Conservation (phyloP, 345 rosid species). For the Rhodamnia argentea region DNA sequence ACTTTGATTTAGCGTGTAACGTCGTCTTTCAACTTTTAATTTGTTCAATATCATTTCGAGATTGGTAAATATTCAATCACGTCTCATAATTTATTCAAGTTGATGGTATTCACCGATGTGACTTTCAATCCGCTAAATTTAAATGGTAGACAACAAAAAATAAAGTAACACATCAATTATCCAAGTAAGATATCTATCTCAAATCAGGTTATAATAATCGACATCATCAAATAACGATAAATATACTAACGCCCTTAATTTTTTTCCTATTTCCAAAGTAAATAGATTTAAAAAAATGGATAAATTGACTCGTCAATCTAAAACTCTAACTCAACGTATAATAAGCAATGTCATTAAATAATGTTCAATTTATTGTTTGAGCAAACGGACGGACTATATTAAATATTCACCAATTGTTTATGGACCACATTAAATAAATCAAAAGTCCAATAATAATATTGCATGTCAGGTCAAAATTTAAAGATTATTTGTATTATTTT, state of each 20-base stretch:
- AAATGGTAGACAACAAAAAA: neutral
- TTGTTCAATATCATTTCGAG: no score
- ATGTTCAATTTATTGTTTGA: neutral
- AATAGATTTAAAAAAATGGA: neutral
- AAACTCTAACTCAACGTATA: neutral
- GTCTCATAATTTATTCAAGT: no score
- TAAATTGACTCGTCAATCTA: neutral
- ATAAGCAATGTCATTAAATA: neutral
- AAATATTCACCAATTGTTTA: neutral
- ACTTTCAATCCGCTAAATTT: neutral
- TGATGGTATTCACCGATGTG: neutral
- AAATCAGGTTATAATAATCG: neutral
- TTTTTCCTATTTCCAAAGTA: neutral
- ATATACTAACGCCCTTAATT: neutral
- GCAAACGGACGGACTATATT: neutral
- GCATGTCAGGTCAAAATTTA: no score
- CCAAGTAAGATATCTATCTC: neutral
- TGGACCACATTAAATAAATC: neutral
- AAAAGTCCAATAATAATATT: no score
- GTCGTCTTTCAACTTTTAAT: neutral
- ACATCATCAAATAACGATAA: neutral
- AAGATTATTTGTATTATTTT: rapidly evolving
- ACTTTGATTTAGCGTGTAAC: neutral
- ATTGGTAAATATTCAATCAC: neutral
- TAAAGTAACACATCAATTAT: neutral